A percentile compares a stretch with the other conserved stretches of the same genome.
Conservation (phyloP, 2,329 filamentous ascomycete genomes). For the Fusarium continuum region DNA sequence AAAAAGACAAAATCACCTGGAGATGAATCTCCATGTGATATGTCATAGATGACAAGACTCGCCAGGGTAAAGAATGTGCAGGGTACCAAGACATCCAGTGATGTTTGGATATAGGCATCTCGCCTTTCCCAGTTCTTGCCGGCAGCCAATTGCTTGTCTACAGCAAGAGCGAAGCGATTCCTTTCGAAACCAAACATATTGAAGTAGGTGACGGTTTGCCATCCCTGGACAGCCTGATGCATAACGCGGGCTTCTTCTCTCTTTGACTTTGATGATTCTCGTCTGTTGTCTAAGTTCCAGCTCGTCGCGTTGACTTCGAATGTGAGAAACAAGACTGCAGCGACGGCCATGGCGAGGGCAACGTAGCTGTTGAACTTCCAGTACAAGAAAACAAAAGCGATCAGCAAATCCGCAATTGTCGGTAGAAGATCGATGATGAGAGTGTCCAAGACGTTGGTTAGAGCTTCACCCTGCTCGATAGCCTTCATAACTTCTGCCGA, state of each 20-base stretch:
- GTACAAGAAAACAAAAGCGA: conserved; percentile 70
- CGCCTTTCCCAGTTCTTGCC: conserved; percentile 29
- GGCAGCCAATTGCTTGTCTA: conserved; percentile 40
- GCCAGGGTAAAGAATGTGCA: conserved; percentile 50
- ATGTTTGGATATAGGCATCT: conserved; percentile 34
- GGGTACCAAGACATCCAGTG: conserved; percentile 55
- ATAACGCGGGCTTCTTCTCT: conserved; percentile 62
- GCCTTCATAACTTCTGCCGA: conserved; percentile 72
- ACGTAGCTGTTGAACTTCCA: conserved; percentile 70
- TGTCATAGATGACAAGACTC: conserved; percentile 33
- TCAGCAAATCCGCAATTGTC: conserved; percentile 67
- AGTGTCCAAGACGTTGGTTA: conserved; percentile 68
- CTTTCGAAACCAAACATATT: conserved; percentile 48
- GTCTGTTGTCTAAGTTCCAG: conserved; percentile 51
- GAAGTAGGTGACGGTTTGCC: conserved; percentile 64
- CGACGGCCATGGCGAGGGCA: conserved; percentile 49
- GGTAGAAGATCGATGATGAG: conserved; percentile 68
- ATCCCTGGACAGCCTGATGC: conserved; percentile 67
- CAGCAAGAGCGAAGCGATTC: conserved; percentile 40
- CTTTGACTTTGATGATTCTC: conserved; percentile 51
- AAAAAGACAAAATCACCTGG: conserved; percentile 65
- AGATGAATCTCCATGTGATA: conserved; percentile 28
- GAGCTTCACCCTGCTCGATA: conserved; percentile 68
- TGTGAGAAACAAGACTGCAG: conserved; percentile 26
- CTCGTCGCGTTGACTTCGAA: conserved; percentile 48